Evolutionary conservation across 441 rosid species (phyloP).

Genomic region (Aquilaria agallochum): DNA sequence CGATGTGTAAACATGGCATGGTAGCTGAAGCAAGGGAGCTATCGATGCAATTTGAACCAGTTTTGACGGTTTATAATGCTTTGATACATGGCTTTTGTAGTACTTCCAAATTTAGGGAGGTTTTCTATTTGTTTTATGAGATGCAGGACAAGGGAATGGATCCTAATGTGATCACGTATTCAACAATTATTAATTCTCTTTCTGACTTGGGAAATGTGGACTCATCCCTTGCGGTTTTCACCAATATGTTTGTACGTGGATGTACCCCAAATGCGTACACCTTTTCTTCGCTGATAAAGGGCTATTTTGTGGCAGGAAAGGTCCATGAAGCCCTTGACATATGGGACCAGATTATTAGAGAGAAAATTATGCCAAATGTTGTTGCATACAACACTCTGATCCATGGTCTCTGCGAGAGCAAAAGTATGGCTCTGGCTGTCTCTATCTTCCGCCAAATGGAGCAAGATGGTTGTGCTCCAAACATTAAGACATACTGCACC

Average conservation of each 20-base stretch:
- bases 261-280: conserved; percentile 67
- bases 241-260: conserved; percentile 63
- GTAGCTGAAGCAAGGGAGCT: conserved; percentile 71
- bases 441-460: conserved; percentile 56
- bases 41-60: conserved; percentile 40
- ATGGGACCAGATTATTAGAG: conserved; percentile 57
- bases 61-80: conserved; percentile 66
- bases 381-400: conserved; percentile 64
- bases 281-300: conserved; percentile 70
- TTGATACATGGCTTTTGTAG: conserved; percentile 64
- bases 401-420: conserved; percentile 60
- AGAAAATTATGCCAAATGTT: conserved; percentile 45
- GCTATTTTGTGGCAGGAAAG: conserved; percentile 52
- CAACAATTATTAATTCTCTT: conserved; percentile 60
- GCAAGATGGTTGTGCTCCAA: conserved; percentile 41
- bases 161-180: conserved; percentile 73
- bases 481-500: conserved; percentile 58
- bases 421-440: conserved; percentile 48
- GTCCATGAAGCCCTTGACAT: conserved; percentile 47
- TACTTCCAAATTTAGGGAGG: conserved; percentile 43
- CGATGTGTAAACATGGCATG: conserved; percentile 67
- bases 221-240: conserved; percentile 57
- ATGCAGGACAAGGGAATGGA: conserved; percentile 48
- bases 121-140: conserved; percentile 39
- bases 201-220: conserved; percentile 44